Evolutionary conservation across 805 yeast species (phyloP).

Genomic region (Metschnikowia continentalis): DNA sequence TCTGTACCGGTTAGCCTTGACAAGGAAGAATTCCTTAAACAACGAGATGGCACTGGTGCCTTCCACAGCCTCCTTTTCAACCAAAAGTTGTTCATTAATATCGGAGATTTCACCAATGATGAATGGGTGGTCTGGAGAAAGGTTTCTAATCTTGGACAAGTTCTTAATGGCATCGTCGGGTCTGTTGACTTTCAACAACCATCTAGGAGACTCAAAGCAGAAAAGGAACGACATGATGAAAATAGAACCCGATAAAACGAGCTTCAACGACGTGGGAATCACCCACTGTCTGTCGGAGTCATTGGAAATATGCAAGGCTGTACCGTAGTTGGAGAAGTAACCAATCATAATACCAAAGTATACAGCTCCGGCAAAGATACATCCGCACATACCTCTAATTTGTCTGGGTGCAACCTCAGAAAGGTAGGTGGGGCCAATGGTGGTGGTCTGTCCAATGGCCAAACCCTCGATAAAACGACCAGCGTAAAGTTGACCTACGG

Average conservation of each 20-base stretch:
- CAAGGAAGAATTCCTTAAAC: constrained; percentile 31
- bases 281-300: constrained; percentile 46
- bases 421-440: constrained; percentile 50
- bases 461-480: constrained; percentile 55
- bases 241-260: constrained; percentile 45
- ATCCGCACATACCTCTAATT: constrained; percentile 49
- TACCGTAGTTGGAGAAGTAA: constrained; percentile 48
- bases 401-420: constrained; percentile 52
- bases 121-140: constrained; percentile 46
- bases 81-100: constrained; percentile 48
- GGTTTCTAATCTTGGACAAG: constrained; percentile 41
- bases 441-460: constrained; percentile 54
- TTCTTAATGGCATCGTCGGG: constrained; percentile 37
- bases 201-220: constrained; percentile 49
- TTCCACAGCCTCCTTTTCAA: constrained; percentile 51
- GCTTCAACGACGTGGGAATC: constrained; percentile 46
- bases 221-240: constrained; percentile 38
- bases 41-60: constrained; percentile 17
- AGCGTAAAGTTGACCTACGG: constrained; percentile 49
- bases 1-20: constrained; percentile 43
- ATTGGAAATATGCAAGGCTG: constrained; percentile 41
- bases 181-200: constrained; percentile 43
- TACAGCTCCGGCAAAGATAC: constrained; percentile 55
- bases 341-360: constrained; percentile 51
- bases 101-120: constrained; percentile 44